phyloP scores from a whole-genome alignment of 2,329 filamentous ascomycete genomes.

The Xylaria sp. region DNA sequence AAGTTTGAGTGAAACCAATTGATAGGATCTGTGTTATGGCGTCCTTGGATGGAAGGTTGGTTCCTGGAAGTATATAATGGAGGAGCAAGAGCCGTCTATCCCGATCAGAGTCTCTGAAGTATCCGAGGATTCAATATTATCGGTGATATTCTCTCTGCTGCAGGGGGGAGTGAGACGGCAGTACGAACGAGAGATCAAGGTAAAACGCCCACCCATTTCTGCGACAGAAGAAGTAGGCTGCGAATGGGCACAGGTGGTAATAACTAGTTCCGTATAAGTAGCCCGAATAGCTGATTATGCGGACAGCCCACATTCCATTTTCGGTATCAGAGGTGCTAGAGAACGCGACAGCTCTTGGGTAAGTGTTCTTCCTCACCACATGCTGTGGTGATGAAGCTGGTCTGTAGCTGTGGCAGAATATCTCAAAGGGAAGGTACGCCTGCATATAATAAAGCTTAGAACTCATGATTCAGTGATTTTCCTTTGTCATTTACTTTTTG shows the following conservation, averaged over 20 bases:
- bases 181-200: neutral
- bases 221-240: neutral
- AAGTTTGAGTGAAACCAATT: neutral
- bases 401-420: neutral
- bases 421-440: neutral
- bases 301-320: neutral
- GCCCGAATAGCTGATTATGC: neutral
- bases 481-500: neutral
- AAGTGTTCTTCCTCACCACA: neutral
- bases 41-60: neutral
- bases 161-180: neutral
- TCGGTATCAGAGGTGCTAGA: neutral
- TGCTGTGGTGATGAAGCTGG: neutral
- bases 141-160: neutral
- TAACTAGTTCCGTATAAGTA: neutral
- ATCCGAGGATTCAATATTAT: neutral
- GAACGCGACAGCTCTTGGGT: neutral
- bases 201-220: neutral
- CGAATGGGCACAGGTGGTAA: neutral
- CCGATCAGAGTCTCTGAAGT: neutral
- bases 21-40: neutral
- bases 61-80: neutral
- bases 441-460: neutral
- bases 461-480: neutral
- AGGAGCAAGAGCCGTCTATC: too few species aligned